A percentile compares a stretch with the other conserved stretches of the same genome.
Conservation (phyloP, 345 rosid species). For the Populus nigra region DNA sequence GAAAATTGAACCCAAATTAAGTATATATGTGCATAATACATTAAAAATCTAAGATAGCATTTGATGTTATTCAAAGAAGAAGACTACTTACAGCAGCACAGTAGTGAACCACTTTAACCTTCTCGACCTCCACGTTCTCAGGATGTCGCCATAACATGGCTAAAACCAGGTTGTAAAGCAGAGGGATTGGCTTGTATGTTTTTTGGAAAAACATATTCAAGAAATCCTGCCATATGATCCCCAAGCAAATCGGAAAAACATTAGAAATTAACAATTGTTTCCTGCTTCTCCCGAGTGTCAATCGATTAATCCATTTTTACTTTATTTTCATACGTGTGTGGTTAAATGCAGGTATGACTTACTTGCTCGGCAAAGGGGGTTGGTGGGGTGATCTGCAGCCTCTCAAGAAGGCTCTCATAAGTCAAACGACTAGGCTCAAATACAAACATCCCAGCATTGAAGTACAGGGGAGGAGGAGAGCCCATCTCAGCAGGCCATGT, state of each 20-base stretch:
- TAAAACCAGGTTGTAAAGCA: conserved; percentile 18
- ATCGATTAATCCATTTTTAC: too few relatives aligned
- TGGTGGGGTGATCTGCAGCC: conserved; percentile 16
- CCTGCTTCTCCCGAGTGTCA: background rate
- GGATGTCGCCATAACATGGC: conserved; percentile 24
- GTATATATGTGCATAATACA: background rate
- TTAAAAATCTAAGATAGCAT: background rate
- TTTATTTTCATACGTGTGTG: too few relatives aligned
- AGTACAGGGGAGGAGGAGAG: conserved; percentile 26
- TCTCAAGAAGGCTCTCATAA: conserved; percentile 16
- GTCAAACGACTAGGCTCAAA: conserved; percentile 20
- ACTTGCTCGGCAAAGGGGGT: conserved; percentile 27
- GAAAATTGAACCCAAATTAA: background rate
- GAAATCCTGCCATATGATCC: conserved; percentile 15
- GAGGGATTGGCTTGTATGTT: conserved; percentile 17
- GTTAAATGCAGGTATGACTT: background rate
- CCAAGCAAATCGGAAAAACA: background rate
- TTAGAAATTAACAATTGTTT: background rate
- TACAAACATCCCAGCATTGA: conserved; percentile 27
- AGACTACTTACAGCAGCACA: conserved; percentile 20
- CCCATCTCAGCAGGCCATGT: conserved; percentile 22
- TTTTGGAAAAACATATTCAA: conserved; percentile 19
- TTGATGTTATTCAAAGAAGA: background rate
- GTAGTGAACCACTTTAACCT: conserved; percentile 20
- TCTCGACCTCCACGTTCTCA: conserved; percentile 13